These are phyloP conservation scores for Pseudocercospora musae DNA, from an alignment of 2,329 filamentous ascomycete genomes.

Conservation along the genomic window DNA sequence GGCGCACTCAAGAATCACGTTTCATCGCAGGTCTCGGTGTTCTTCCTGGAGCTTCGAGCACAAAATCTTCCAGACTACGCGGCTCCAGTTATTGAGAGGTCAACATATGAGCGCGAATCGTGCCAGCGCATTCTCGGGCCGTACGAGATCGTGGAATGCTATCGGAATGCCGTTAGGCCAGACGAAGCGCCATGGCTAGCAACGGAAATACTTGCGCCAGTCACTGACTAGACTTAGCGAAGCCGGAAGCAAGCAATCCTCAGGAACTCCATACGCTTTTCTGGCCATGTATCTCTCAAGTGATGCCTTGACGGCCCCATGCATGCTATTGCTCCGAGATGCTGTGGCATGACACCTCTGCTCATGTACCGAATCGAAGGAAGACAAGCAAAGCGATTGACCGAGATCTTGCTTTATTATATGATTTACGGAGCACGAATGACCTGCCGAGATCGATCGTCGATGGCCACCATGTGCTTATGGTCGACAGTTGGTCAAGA, in stretches of 20 bases:
- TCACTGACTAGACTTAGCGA: not conserved
- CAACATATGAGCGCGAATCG: not conserved
- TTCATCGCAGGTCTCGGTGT: not conserved
- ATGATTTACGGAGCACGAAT: not conserved
- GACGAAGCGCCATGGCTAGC: not conserved
- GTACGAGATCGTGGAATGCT: not conserved
- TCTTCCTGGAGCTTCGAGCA: not conserved
- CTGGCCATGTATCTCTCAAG: not conserved
- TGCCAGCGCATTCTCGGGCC: not conserved
- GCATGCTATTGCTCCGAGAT: not conserved
- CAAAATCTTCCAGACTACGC: not conserved
- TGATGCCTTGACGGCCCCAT: not conserved
- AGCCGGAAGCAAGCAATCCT: not conserved
- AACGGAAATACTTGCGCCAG: not conserved
- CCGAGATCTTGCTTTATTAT: not conserved
- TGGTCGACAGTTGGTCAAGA: not conserved
- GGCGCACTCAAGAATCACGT: not conserved
- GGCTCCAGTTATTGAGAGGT: not conserved
- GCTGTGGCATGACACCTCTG: not conserved
- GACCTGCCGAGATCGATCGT: not conserved
- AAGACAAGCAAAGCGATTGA: not conserved
- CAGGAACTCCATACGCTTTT: not conserved
- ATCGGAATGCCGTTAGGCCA: not conserved
- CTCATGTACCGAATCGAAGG: not conserved
- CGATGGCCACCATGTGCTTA: not conserved